Base-by-base conservation (phyloP, 495 filamentous ascomycete genomes). In the Penicillium cataractarum region DNA sequence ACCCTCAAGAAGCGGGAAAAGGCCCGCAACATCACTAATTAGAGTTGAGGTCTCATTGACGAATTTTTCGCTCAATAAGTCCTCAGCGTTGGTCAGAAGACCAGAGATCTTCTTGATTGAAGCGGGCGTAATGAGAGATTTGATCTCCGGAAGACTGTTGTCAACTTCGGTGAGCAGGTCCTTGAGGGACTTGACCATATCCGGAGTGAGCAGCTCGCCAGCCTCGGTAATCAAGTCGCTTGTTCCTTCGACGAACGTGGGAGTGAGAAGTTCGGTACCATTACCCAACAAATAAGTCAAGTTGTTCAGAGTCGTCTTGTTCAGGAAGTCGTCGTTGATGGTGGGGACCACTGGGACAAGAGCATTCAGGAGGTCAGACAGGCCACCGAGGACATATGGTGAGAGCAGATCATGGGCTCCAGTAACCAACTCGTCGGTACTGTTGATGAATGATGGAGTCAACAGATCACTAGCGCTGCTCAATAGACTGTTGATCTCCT, bases 31-130 rank as follows among this genome's bases (percentile, higher is more conserved):
- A 60, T 74, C 71, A 24, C 50, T 48, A 26, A 74, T 74, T 42
- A 74, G 58, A 29, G 63, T 51, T 1, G 57, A 48, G 0, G 71
- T 74, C 64, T 80, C 70, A 51, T 79, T 74, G 15, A 81, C 78
- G 57, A 82, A 81, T 46, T 76, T 66, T 27, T 56, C 58, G 2
- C 76, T 79, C 12, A 82, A 57, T 2, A 82, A 71, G 26, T 73
- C 68, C 51, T 74, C 73, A n/a, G 78, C 78, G 46, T 82, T 82
- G 1, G 67, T 67, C 44, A 82, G 68, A 15, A 82, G 74, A n/a
- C 71, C 70, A 29, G 72, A 57, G 5, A 81, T 65, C 24, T 76
- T 73, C 42, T 67, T 67, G 56, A 82, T 67, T 5, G 74, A 76
- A n/a, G 73, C 61, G 0, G 71, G 57, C 13, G 21, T 3, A 6